A percentile compares a stretch with the other conserved stretches of the same genome.
Evolutionary conservation across 768 basidiomycete genomes (phyloP).

Genomic region (Basidioascus undulatus): DNA sequence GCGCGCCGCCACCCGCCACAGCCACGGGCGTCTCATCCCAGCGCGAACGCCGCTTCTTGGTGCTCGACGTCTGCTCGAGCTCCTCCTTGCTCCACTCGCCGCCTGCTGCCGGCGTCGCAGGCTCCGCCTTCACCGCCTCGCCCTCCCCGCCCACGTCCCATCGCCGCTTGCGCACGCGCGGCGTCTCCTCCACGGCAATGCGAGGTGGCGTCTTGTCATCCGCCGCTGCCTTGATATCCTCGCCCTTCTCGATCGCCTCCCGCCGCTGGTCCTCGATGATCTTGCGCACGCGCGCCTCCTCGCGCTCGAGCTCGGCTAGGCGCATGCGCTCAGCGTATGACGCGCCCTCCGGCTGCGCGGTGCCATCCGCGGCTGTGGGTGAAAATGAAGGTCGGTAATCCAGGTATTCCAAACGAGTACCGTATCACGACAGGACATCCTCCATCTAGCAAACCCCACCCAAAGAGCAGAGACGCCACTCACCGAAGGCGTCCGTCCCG

Average conservation of each 20-base stretch:
- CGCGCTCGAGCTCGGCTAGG: constrained; percentile 67
- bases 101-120: constrained; percentile 32
- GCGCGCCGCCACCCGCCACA: constrained; percentile 12
- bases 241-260: constrained; percentile 54
- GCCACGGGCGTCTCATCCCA: constrained; percentile 83
- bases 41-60: constrained; percentile 79
- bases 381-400: no score
- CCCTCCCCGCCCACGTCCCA: constrained; percentile 39
- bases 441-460: no score
- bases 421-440: no score
- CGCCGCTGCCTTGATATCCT: constrained; percentile 21
- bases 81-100: constrained; percentile 55
- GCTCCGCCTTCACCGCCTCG: constrained; percentile 36
- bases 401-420: no score
- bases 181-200: constrained; percentile 5
- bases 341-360: constrained; percentile 42
- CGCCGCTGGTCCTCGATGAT: constrained; percentile 66
- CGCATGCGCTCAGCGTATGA: constrained; percentile 96
- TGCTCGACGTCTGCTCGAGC: constrained; percentile 37
- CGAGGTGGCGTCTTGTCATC: neutral
- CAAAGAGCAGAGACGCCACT: no score
- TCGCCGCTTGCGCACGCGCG: constrained; percentile 23
- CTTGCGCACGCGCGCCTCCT: constrained; percentile 33
- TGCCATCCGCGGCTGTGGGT: constrained; percentile 57
- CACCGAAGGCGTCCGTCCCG: constrained; percentile 13